Base-by-base conservation (phyloP, 2,329 filamentous ascomycete species). In the Aureobasidium zeae region DNA sequence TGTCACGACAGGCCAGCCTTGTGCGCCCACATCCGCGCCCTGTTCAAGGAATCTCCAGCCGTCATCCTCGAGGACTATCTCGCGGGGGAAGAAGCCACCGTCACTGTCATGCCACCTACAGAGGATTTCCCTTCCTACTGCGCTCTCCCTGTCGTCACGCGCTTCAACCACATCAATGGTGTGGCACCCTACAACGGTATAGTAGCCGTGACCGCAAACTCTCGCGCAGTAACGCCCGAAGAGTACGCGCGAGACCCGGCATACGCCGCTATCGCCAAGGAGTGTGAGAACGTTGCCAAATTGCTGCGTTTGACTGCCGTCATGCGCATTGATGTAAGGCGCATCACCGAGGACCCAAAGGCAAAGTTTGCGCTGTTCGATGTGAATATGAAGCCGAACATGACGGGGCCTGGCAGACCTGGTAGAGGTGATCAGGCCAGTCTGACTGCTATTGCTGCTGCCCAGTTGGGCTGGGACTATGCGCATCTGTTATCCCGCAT, bases 341-440 rank as follows among this genome's bases (percentile, higher is more conserved):
- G 68, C 7, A 63, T 65, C 22, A 45, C 47, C 2, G 45, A 58
- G 2, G 33, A 46, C 13, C 37, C 38, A 5, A 55, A 55, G 0
- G 58, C 55, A 0, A 54, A 55, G 2, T 73, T 73, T 56, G 66
- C 65, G 1, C 52, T 72, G 13, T 73, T 73, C 49, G 68, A 73
- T 53, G 59, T 73, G 10, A 72, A 72, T 44, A 70, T 73, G 65
- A 72, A 73, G 52, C 69, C 69, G 12, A 69, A 70, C 35, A 69
- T 69, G 62, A 70, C 66, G 4, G 69, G 68, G 0, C 66, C 68
- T 2, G 69, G 68, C 3, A 57, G 68, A 11, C 66, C 68, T 1
- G 67, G 67, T 0, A 57, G 69, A 10, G 65, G 71, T 9, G 60
- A 72, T 39, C 69, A 73, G 51, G 65, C 67, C 0, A 70, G 69